Percentiles rank a stretch among this genome's conserved stretches.
Conservation (phyloP, 805 yeast species). For the Myxozyma vanderwaltii region DNA sequence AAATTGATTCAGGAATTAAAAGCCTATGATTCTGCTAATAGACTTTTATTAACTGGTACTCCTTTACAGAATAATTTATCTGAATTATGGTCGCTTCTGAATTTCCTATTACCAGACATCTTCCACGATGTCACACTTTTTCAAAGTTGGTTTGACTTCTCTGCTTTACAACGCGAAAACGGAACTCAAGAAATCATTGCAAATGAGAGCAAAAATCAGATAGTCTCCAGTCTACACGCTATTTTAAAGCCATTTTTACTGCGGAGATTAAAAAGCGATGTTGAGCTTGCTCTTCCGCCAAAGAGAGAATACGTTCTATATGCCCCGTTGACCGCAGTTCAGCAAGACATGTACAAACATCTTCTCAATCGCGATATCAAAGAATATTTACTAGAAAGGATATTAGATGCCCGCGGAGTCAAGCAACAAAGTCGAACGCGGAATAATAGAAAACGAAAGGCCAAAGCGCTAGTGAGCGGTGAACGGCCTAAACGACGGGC, state of each 20-base stretch:
- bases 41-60: constrained; percentile 89
- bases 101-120: constrained; percentile 89
- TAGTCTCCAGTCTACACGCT: constrained; percentile 78
- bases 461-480: background rate
- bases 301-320: constrained; percentile 87
- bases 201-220: constrained; percentile 57
- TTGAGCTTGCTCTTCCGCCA: constrained; percentile 70
- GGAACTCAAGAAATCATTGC: constrained; percentile 57
- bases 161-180: constrained; percentile 41
- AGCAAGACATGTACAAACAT: constrained; percentile 59
- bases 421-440: background rate
- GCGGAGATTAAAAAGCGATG: constrained; percentile 77
- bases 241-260: constrained; percentile 85
- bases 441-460: constrained; percentile 1
- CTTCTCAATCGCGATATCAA: constrained; percentile 49
- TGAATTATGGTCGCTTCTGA: constrained; percentile 89
- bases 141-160: constrained; percentile 92
- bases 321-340: constrained; percentile 64
- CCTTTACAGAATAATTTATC: constrained; percentile 89
- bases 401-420: constrained; percentile 32
- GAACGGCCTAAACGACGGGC: constrained; percentile 3
- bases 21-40: constrained; percentile 58
- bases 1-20: constrained; percentile 66
- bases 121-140: constrained; percentile 87
- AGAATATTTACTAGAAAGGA: constrained; percentile 39